Conservation (phyloP, 345 rosid genomes). For the Rhodamnia rubescens region DNA sequence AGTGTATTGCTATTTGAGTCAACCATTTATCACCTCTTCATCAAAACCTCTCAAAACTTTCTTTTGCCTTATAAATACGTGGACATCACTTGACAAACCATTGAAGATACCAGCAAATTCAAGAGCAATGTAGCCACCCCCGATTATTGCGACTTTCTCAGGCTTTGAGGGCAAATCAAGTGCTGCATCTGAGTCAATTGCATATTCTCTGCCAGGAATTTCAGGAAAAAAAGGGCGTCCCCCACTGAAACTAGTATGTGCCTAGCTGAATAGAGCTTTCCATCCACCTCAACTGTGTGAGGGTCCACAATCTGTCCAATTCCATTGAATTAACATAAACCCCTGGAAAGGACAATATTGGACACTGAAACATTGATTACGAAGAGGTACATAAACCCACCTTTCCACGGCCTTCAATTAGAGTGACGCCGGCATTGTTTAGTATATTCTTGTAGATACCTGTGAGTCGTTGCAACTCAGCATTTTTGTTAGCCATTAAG, state of each 20-base stretch:
- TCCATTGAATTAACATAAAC: not conserved
- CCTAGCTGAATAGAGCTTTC: constrained; percentile 61
- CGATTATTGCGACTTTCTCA: constrained; percentile 67
- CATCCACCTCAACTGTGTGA: constrained; percentile 80
- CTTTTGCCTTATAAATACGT: constrained; percentile 87
- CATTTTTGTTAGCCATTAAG: constrained; percentile 88
- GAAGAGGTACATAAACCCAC: constrained; percentile 13
- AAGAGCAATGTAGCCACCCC: constrained; percentile 87
- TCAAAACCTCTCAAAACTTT: constrained; percentile 90
- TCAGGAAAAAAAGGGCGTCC: constrained; percentile 90
- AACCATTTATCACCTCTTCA: constrained; percentile 53
- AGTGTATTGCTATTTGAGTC: not conserved
- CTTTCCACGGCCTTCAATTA: constrained; percentile 96
- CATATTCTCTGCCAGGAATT: constrained; percentile 77
- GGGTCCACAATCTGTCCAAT: constrained; percentile 62
- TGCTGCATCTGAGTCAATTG: constrained; percentile 90
- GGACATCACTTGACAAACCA: constrained; percentile 74
- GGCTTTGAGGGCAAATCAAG: constrained; percentile 92
- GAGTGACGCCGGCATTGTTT: constrained; percentile 55
- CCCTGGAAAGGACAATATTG: not conserved
- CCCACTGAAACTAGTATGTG: constrained; percentile 80
- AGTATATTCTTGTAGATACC: constrained; percentile 80
- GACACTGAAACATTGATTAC: not conserved
- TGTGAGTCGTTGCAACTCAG: constrained; percentile 77
- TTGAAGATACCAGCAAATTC: constrained; percentile 92